Percentiles rank a stretch among this genome's conserved stretches.
Conservation (phyloP, 2,329 filamentous ascomycete genomes). For the Neonectria magnoliae region DNA sequence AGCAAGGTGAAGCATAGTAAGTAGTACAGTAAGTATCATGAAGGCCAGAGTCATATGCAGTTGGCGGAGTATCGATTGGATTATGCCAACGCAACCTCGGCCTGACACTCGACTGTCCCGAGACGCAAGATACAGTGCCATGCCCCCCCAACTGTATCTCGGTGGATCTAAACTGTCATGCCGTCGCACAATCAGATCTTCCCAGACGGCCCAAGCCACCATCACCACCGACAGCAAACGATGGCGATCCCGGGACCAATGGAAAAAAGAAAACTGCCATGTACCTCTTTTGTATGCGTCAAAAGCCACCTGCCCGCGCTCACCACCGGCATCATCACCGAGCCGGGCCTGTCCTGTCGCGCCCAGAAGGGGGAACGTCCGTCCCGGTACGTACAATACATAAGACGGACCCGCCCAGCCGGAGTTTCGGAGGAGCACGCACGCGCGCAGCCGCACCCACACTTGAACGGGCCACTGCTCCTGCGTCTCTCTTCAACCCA, state of each 20-base stretch:
- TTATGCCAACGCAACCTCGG: constrained; percentile 11
- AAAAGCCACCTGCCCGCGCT: background rate
- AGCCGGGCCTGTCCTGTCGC: constrained; percentile 33
- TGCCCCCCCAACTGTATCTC: constrained; percentile 12
- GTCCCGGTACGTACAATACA: background rate
- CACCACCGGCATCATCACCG: constrained; percentile 30
- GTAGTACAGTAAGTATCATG: background rate
- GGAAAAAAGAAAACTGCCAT: background rate
- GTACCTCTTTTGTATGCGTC: background rate
- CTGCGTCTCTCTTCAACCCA: background rate
- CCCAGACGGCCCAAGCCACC: background rate
- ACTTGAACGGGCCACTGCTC: background rate
- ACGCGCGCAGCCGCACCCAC: background rate
- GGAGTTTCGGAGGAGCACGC: constrained; percentile 37
- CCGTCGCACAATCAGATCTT: constrained; percentile 9
- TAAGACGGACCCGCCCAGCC: constrained; percentile 35
- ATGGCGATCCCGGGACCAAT: background rate
- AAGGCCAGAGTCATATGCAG: background rate
- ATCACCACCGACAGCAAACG: background rate
- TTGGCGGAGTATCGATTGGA: background rate
- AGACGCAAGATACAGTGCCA: constrained; percentile 23
- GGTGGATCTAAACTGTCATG: constrained; percentile 7
- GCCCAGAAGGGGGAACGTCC: constrained; percentile 18
- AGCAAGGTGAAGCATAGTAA: background rate
- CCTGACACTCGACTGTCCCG: background rate